Evolutionary conservation across 805 yeast genomes (phyloP).

Genomic region (Zygoascus bituminiphila): DNA sequence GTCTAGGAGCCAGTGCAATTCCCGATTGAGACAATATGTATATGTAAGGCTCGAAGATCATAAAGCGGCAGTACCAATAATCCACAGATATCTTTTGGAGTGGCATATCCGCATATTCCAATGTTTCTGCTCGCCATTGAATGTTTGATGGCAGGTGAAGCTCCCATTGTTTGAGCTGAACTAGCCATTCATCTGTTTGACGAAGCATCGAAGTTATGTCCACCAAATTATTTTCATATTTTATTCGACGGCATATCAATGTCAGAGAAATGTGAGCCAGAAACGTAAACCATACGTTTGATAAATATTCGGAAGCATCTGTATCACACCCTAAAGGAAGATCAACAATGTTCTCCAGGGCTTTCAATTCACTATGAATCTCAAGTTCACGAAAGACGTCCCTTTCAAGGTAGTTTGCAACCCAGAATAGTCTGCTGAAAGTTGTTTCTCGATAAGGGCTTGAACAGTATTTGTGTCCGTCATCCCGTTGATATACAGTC

Average conservation of each 20-base stretch:
- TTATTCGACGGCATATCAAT: background rate
- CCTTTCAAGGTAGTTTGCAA: background rate
- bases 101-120: background rate
- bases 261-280: background rate
- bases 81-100: background rate
- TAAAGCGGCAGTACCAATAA: background rate
- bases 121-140: background rate
- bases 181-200: background rate
- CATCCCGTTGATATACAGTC: background rate
- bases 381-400: background rate
- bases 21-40: background rate
- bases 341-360: background rate
- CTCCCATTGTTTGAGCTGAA: slow-evolving; percentile 1
- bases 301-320: background rate
- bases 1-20: background rate
- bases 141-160: background rate
- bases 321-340: background rate
- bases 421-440: background rate
- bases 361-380: background rate
- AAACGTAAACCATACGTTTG: background rate
- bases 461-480: background rate
- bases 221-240: background rate
- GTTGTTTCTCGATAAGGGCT: background rate
- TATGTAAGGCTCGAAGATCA: background rate
- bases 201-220: background rate